Base-by-base conservation (phyloP, 1,139 yeast species). In the Pichia sp. region DNA sequence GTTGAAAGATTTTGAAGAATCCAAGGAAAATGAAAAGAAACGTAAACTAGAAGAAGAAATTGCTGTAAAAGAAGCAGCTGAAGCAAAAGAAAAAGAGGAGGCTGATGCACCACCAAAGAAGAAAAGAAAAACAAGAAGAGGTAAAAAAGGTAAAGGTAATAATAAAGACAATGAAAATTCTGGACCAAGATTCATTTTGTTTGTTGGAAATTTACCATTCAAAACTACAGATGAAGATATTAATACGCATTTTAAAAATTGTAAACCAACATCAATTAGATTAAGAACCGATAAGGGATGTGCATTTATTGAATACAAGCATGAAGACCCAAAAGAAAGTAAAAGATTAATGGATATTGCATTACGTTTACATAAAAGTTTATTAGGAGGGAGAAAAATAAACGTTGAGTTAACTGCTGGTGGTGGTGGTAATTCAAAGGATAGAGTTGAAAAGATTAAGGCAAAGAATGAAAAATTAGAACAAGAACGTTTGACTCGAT, bases 351-450 rank as follows among this genome's bases (percentile, higher is more conserved):
- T 86, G 82, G 95, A 87, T 57, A 72, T 78, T 44, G 96, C 96
- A 0, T 71, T 90, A 55, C 72, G 82, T 52, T 74, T 86, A 72
- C 96, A 92, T 64, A 96, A 87, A 63, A 72, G 90, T 5, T 59
- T 69, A 16, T 63, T 90, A 49, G 73, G 78, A 50, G 73, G 76
- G 45, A 73, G 96, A 53, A 85, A 80, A 61, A 87, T 92, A 59
- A 92, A 92, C 59, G 97, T 92, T 30, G 98, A 92, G 65, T 73
- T 92, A 57, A 92, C 97, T 2, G 98, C 87, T 40, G 98, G 98
- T 43, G 98, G 98, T 39, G 98, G 98, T 37, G 98, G 98, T 42
- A 90, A 90, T 63, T 81, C 95, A 7, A 72, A 74, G 46, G 72
- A 69, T 34, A 72, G 98, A 55, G 60, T 78, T 47, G 74, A 75